Conservation (phyloP, 2,329 filamentous ascomycete genomes). For the Graphium sp. region DNA sequence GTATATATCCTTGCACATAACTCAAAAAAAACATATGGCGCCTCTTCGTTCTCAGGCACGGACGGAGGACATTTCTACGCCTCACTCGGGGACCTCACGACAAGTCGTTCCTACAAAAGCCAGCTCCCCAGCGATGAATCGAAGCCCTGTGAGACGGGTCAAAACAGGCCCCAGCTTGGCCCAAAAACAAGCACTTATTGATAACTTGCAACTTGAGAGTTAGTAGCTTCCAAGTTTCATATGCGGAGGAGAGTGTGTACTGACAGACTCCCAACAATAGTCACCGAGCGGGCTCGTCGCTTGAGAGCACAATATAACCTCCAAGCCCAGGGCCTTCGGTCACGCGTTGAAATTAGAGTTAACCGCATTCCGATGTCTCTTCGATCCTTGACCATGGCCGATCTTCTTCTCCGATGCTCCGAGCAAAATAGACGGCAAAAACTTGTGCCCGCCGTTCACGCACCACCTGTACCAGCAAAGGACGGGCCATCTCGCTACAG, state of each 20-base stretch:
- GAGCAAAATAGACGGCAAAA: constrained; percentile 20
- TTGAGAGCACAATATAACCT: constrained; percentile 78
- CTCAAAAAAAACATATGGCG: not conserved
- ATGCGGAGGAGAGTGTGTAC: not conserved
- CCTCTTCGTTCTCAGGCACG: constrained; percentile 3
- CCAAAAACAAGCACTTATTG: constrained; percentile 76
- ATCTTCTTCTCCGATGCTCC: constrained; percentile 44
- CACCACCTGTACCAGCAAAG: constrained; percentile 33
- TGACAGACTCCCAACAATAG: constrained; percentile 22
- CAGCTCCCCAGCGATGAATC: no score
- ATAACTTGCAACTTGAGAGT: constrained; percentile 85
- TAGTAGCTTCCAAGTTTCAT: constrained; percentile 14
- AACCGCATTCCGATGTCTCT: constrained; percentile 75
- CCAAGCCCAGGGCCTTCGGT: constrained; percentile 69
- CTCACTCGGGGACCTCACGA: no score
- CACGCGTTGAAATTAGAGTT: constrained; percentile 80
- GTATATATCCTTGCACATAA: no score
- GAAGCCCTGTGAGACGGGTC: constrained; percentile 47
- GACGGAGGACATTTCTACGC: constrained; percentile 17
- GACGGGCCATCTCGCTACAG: constrained; percentile 19
- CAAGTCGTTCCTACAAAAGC: constrained; percentile 14
- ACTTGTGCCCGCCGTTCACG: constrained; percentile 14
- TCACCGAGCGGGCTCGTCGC: constrained; percentile 75
- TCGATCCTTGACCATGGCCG: constrained; percentile 67
- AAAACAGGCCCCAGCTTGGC: constrained; percentile 43